Conservation (phyloP, 768 basidiomycete species). For the Russula sp. region DNA sequence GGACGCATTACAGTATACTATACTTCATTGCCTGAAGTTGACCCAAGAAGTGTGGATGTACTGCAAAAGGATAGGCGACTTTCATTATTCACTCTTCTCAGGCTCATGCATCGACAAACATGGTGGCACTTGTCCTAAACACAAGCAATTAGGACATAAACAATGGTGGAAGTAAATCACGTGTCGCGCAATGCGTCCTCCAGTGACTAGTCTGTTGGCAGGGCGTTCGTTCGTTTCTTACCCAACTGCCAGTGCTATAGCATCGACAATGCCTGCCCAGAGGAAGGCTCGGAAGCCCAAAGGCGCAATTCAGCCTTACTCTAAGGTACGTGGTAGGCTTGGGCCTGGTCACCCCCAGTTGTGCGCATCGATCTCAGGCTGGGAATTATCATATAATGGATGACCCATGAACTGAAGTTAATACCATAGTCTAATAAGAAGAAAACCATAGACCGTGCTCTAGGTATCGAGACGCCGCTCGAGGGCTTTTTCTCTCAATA, state of each 20-base stretch:
- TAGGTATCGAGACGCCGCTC: background rate
- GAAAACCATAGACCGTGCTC: background rate
- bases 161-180: too few species aligned
- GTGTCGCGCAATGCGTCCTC: too few species aligned
- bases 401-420: background rate
- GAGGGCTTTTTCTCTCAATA: conserved; percentile 22
- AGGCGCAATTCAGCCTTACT: background rate
- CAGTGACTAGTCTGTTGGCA: too few species aligned
- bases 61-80: too few species aligned
- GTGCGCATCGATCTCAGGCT: background rate
- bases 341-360: background rate
- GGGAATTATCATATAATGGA: background rate
- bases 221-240: background rate
- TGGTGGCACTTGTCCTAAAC: too few species aligned
- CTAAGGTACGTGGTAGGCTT: background rate
- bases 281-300: background rate
- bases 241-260: background rate
- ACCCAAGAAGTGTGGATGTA: too few species aligned
- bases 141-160: too few species aligned
- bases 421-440: background rate
- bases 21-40: too few species aligned
- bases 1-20: too few species aligned
- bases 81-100: too few species aligned
- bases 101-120: too few species aligned
- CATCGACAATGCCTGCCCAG: background rate